Evolutionary conservation across 208 protist genomes (phyloP).

Genomic region (Lotmaria passim): DNA sequence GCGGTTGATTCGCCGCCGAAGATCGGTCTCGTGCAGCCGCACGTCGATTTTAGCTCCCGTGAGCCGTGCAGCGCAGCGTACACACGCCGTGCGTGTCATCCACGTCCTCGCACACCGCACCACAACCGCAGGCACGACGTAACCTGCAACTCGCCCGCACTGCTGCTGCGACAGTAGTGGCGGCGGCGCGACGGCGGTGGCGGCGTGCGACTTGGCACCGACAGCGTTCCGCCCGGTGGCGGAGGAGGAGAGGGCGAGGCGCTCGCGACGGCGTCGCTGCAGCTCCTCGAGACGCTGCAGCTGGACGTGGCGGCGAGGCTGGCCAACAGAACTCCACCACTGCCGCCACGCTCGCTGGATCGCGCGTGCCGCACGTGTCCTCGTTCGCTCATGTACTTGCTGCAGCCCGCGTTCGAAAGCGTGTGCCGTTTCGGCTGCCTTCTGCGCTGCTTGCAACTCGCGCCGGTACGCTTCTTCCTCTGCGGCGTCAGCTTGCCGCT

Average conservation of each 20-base stretch:
- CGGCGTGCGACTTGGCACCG: background rate
- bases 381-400: constrained; percentile 44
- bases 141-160: constrained; percentile 18
- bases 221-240: background rate
- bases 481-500: constrained; percentile 8
- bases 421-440: constrained; percentile 14
- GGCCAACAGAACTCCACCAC: constrained; percentile 74
- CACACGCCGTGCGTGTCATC: constrained; percentile 49
- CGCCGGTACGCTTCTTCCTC: constrained; percentile 32
- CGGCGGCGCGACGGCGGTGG: too few species aligned
- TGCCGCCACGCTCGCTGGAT: constrained; percentile 68
- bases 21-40: constrained; percentile 32
- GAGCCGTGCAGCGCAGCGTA: constrained; percentile 45
- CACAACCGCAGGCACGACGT: constrained; percentile 31
- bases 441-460: constrained; percentile 7
- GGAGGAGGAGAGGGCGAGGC: background rate
- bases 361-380: constrained; percentile 39
- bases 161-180: constrained; percentile 12
- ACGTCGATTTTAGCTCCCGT: background rate
- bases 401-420: constrained; percentile 33
- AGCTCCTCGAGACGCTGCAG: constrained; percentile 54
- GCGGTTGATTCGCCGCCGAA: constrained; percentile 19
- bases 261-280: constrained; percentile 34
- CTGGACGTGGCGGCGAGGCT: constrained; percentile 48
- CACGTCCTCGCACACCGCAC: constrained; percentile 49